Conservation (phyloP, 345 rosid species). For the Odontarrhena argentea region DNA sequence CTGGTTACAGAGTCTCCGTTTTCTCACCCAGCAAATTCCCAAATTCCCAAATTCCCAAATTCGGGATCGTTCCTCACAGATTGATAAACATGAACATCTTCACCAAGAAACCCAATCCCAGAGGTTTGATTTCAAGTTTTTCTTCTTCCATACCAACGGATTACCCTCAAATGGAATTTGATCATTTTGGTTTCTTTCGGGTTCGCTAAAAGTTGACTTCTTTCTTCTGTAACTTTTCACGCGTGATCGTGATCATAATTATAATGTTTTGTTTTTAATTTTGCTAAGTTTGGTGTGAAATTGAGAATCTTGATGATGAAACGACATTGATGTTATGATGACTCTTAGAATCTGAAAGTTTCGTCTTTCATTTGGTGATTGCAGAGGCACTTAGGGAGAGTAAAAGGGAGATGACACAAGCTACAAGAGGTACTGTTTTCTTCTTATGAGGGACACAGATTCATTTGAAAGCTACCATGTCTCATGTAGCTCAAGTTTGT, state of each 20-base stretch:
- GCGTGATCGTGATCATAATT: conserved; percentile 26
- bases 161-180: conserved; percentile 1
- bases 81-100: conserved; percentile 57
- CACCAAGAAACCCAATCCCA: conserved; percentile 69
- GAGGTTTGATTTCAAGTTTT: conserved; percentile 48
- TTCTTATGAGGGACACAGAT: background rate
- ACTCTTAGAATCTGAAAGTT: conserved; percentile 10
- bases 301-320: background rate
- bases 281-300: conserved; percentile 6
- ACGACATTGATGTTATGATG: background rate
- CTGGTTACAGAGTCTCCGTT: conserved; percentile 19
- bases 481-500: background rate
- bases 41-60: background rate
- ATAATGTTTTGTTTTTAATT: conserved; percentile 6
- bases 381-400: conserved; percentile 93
- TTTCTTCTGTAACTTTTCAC: background rate
- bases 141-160: background rate
- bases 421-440: conserved; percentile 72
- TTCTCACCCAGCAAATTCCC: conserved; percentile 1
- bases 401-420: conserved; percentile 84
- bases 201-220: conserved; percentile 21
- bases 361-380: conserved; percentile 7
- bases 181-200: conserved; percentile 22
- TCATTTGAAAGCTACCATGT: background rate
- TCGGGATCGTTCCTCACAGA: background rate